Base-by-base conservation (phyloP, 345 rosid genomes). In the Erodium maritimum region DNA sequence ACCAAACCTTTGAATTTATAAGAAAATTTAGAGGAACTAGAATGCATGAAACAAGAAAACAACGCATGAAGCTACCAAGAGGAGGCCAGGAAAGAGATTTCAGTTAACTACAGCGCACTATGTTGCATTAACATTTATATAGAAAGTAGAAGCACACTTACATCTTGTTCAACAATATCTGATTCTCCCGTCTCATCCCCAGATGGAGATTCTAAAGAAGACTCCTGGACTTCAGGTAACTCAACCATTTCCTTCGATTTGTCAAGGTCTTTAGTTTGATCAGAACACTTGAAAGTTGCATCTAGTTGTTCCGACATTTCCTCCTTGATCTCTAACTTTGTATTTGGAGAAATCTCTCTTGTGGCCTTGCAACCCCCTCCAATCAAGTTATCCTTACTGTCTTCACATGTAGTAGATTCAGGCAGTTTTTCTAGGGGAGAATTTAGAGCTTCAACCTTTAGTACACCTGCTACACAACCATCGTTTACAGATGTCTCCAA, bases 121-220 rank as follows among this genome's bases (percentile, higher is more conserved):
- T 42, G 48, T 10, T 42, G 17, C 48, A 42, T 42, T 42, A 12
- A 46, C 54, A 0, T 17, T 42, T 23, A 14, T 54, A 55, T 50
- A 61, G 23, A 50, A 24, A 55, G 68, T 61, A 29, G 21, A 56
- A 61, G 70, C 52, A 59, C 60, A 79, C 97, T 85, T 63, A 93
- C 99, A 81, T 93, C 99, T 66, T 83, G 91, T 71, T 87, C 94
- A 69, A 81, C 70, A 62, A 79, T 71, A 73, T 87, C 95, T 21
- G 90, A 87, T 65, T 77, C 99, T 23, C 80, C 88, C 55, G 86
- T 73, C 57, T 87, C 95, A 67, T 89, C 79, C 33, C 70, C 77
- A 58, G 83, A 77, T 65, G 58, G 61, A 66, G 80, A 77, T 62
- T 73, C 70, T 48, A 55, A 50, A 54, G 61, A 67, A 63, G 75